Base-by-base conservation (phyloP, 2,329 filamentous ascomycete species). In the Nothophaeocryptopus gaeumannii region DNA sequence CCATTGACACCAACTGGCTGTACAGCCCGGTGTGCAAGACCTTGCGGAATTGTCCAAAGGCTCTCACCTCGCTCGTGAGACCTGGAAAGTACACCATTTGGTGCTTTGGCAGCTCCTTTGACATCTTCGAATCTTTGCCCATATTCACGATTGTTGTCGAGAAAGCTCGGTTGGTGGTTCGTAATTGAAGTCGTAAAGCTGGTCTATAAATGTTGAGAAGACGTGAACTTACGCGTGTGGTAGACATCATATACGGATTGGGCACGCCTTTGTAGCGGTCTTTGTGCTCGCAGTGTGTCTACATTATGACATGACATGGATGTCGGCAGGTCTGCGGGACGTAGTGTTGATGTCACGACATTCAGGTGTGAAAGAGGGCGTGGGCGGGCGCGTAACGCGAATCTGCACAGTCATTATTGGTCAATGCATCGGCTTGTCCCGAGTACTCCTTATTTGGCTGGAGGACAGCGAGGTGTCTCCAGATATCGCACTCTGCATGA, bases 11-110 rank as follows among this genome's bases (percentile, higher is more conserved):
- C 8, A 85, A 66, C 64, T 85, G 82, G 9, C 74, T 76, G 63
- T 84, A 84, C 5, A 85, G 67, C 0, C 82, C 82, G 2, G 82
- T 85, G 67, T 78, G 82, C 11, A 85, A 67, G 15, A 85, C 81
- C 31, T 78, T 79, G 3, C 82, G 72, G 62, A 84, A 85, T 50
- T 82, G 78, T 2, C 70, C 75, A 14, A 81, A 83, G 34, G 74
- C 70, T 14, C 81, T 73, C 41, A 82, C 71, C 7, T 76, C 70
- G 8, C 73, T 77, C 26, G 78, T 75, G 66, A 84, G 75, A 11
- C 74, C 68, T 0, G 78, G 76, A 55, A 85, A 83, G 65, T 82
- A 79, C n/a, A 76, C 75, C 79, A 85, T 83, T 56, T 83, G 52
- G 53, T 69, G 66, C 60, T 67, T 68, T 5, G 67, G 67, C 1